These are phyloP conservation scores for Quercus rubra DNA, from an alignment of 306 rosid species.

Conservation along the genomic window DNA sequence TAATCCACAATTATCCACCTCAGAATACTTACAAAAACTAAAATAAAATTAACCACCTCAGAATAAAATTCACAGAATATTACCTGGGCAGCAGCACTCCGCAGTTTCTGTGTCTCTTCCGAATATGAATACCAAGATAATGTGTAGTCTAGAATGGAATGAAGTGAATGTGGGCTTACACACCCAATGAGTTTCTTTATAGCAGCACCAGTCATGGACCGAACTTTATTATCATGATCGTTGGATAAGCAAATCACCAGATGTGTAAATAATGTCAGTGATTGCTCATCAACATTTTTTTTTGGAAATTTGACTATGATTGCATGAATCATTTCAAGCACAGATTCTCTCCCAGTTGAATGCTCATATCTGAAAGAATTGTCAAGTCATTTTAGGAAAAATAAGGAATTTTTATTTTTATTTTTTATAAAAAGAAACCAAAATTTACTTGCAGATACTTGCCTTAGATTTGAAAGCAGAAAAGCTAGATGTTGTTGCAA, in stretches of 20 bases:
- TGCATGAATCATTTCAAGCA: conserved; percentile 87
- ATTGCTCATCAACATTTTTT: conserved; percentile 67
- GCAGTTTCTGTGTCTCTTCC: conserved; percentile 60
- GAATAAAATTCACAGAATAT: neutral
- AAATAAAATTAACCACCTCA: neutral
- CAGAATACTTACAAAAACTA: neutral
- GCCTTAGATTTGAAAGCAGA: conserved; percentile 78
- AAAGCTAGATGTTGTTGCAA: conserved; percentile 76
- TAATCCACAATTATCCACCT: neutral
- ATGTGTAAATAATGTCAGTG: conserved; percentile 70
- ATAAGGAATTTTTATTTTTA: neutral
- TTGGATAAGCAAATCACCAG: conserved; percentile 85
- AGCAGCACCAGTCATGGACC: conserved; percentile 77
- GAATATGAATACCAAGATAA: conserved; percentile 80
- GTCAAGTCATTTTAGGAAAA: conserved; percentile 3
- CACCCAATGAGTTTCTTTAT: conserved; percentile 61
- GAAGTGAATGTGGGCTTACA: conserved; percentile 46
- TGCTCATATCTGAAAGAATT: conserved; percentile 68
- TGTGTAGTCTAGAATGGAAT: conserved; percentile 60
- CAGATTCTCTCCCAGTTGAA: conserved; percentile 80
- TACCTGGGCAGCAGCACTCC: conserved; percentile 94
- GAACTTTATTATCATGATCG: conserved; percentile 70
- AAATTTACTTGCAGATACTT: conserved; percentile 12
- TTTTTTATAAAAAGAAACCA: neutral
- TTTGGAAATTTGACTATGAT: conserved; percentile 69